Evolutionary conservation across 768 basidiomycete species (phyloP).

Genomic region (Nevesoporus exiguus): DNA sequence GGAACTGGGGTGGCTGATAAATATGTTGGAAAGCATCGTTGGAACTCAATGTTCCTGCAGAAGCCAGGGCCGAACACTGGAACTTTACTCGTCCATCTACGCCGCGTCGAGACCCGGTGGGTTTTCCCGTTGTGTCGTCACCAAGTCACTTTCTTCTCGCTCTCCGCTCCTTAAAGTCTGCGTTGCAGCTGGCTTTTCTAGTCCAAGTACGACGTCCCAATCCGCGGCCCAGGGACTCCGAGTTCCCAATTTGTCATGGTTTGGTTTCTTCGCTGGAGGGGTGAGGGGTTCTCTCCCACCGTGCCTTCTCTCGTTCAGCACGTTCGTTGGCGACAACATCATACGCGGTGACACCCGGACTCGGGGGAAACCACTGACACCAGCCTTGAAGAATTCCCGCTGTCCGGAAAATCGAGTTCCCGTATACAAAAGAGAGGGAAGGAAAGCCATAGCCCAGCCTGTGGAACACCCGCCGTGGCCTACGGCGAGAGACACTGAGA

Average conservation of each 20-base stretch:
- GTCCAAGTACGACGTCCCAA: slow-evolving; percentile 69
- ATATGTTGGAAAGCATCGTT: slow-evolving; percentile 43
- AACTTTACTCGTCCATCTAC: slow-evolving; percentile 4
- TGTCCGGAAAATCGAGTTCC: slow-evolving; percentile 85
- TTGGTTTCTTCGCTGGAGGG: slow-evolving; percentile 84
- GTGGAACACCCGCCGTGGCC: no score
- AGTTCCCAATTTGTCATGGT: slow-evolving; percentile 62
- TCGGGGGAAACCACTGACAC: slow-evolving; percentile 75
- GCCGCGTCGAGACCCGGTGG: slow-evolving; percentile 7
- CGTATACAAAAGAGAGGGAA: slow-evolving; percentile 75
- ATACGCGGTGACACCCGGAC: slow-evolving; percentile 56
- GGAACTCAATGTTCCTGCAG: slow-evolving; percentile 54
- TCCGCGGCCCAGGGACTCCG: slow-evolving; percentile 73
- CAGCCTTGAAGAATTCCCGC: slow-evolving; percentile 82
- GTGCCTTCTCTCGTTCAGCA: slow-evolving; percentile 50
- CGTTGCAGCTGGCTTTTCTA: slow-evolving; percentile 25
- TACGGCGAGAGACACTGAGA: no score
- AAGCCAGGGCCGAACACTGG: slow-evolving; percentile 55
- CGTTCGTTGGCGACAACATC: slow-evolving; percentile 43
- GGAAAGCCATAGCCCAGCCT: slow-evolving; percentile 92
- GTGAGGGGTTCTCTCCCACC: slow-evolving; percentile 84
- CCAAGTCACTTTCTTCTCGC: slow-evolving; percentile 36
- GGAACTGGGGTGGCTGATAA: slow-evolving; percentile 45
- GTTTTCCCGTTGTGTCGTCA: slow-evolving; percentile 58
- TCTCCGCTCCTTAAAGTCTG: background rate